A percentile compares a stretch with the other conserved stretches of the same genome.
phyloP scores from a whole-genome alignment of 345 rosid species.

The Carallia pectinifolia region DNA sequence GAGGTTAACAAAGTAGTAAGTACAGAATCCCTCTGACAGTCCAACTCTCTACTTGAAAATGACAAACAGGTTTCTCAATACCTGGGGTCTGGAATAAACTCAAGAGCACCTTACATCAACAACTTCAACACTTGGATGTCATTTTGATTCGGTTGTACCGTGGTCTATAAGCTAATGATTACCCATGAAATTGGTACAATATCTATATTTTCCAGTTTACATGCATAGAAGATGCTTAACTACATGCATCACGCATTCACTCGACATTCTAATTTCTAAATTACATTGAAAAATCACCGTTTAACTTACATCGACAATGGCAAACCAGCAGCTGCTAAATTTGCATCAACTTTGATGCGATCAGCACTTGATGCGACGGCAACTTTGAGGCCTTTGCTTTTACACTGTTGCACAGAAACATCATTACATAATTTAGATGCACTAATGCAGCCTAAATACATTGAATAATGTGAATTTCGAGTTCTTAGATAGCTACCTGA shows the following conservation, averaged over 20 bases:
- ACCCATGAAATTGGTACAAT: neutral
- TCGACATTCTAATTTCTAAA: neutral
- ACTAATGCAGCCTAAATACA: conserved; percentile 1
- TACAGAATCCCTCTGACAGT: conserved; percentile 2
- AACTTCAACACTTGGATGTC: conserved; percentile 1
- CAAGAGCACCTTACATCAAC: neutral
- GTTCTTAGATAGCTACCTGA: conserved; percentile 43
- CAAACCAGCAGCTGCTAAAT: conserved; percentile 85
- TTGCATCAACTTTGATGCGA: conserved; percentile 92
- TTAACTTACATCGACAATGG: conserved; percentile 60
- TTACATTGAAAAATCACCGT: neutral
- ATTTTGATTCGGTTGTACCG: neutral
- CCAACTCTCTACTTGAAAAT: neutral
- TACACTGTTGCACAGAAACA: conserved; percentile 52
- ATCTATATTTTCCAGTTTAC: neutral
- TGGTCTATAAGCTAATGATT: neutral
- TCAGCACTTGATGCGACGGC: conserved; percentile 98
- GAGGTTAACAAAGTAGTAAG: conserved; percentile 15
- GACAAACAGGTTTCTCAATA: neutral
- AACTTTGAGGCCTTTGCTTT: conserved; percentile 80
- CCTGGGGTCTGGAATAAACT: neutral
- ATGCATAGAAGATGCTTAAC: too few species aligned
- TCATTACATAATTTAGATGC: neutral
- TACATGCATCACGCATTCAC: too few species aligned
- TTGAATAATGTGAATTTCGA: conserved; percentile 7